phyloP scores from a whole-genome alignment of 352 stramenopile species.

The Phytophthora vignae region DNA sequence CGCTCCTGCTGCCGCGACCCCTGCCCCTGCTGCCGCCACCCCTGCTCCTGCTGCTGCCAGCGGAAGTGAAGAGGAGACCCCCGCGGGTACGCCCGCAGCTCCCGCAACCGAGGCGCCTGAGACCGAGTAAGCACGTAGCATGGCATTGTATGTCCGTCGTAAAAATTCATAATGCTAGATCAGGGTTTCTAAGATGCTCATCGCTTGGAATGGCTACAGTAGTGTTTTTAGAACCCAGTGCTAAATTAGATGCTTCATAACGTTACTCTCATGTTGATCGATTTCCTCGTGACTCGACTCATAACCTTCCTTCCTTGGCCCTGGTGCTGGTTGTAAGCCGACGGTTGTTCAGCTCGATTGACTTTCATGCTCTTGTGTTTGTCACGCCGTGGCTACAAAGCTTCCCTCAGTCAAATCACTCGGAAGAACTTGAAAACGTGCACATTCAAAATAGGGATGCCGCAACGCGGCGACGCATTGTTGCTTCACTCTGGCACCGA shows the following conservation, averaged over 20 bases:
- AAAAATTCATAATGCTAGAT: constrained; percentile 42
- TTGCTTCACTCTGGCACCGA: constrained; percentile 31
- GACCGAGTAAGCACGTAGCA: constrained; percentile 29
- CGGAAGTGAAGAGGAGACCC: background rate
- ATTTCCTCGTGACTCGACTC: background rate
- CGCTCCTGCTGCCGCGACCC: background rate
- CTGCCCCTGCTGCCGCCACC: background rate
- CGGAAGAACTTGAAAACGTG: constrained; percentile 19
- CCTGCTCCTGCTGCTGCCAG: background rate
- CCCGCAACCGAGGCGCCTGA: background rate
- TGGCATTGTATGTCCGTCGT: constrained; percentile 32
- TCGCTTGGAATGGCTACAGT: too few relatives aligned
- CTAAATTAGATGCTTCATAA: constrained; percentile 9
- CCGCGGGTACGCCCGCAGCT: background rate
- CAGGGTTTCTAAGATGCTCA: too few relatives aligned
- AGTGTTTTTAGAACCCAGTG: too few relatives aligned
- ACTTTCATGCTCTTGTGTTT: constrained; percentile 1
- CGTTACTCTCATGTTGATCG: background rate
- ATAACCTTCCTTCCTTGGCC: background rate
- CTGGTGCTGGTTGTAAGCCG: too few relatives aligned
- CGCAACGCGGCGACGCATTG: background rate
- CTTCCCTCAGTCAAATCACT: constrained; percentile 23
- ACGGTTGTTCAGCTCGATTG: background rate
- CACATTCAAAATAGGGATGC: constrained; percentile 27
- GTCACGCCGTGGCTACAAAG: constrained; percentile 18